A percentile compares a stretch with the other conserved stretches of the same genome.
phyloP scores from a whole-genome alignment of 192 early-diverging fungal genomes.

The Helicostylum pulchrum region DNA sequence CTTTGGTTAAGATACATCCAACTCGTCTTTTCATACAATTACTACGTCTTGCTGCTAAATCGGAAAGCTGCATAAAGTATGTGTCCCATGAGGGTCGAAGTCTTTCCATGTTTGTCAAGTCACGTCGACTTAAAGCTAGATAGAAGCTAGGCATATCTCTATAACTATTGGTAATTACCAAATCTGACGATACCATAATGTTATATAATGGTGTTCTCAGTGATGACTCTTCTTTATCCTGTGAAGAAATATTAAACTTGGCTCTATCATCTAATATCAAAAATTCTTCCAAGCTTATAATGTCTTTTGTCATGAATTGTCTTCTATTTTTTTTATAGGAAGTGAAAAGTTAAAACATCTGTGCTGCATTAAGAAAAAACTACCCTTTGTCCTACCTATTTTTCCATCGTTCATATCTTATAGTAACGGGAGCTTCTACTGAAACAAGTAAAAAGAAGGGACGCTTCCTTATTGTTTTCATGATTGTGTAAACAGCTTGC shows the following conservation, averaged over 20 bases:
- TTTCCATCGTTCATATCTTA: constrained; percentile 63
- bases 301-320: not conserved
- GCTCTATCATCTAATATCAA: constrained; percentile 50
- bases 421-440: constrained; percentile 75
- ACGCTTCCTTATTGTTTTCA: constrained; percentile 45
- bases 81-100: constrained; percentile 94
- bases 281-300: constrained; percentile 52
- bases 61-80: constrained; percentile 94
- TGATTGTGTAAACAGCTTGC: not conserved
- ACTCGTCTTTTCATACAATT: constrained; percentile 99
- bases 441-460: constrained; percentile 82
- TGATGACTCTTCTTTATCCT: not conserved
- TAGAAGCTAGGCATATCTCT: constrained; percentile 35
- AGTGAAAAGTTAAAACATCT: no score
- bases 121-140: constrained; percentile 42
- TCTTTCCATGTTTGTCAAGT: constrained; percentile 69
- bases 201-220: constrained; percentile 28
- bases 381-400: constrained; percentile 27
- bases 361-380: no score
- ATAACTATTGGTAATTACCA: constrained; percentile 63
- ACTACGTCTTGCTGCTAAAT: constrained; percentile 82
- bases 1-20: constrained; percentile 88
- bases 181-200: constrained; percentile 51
- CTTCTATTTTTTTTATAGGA: not conserved
- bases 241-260: constrained; percentile 38